Conservation (phyloP, 2,329 filamentous ascomycete species). For the Allantophomopsis cytisporea region DNA sequence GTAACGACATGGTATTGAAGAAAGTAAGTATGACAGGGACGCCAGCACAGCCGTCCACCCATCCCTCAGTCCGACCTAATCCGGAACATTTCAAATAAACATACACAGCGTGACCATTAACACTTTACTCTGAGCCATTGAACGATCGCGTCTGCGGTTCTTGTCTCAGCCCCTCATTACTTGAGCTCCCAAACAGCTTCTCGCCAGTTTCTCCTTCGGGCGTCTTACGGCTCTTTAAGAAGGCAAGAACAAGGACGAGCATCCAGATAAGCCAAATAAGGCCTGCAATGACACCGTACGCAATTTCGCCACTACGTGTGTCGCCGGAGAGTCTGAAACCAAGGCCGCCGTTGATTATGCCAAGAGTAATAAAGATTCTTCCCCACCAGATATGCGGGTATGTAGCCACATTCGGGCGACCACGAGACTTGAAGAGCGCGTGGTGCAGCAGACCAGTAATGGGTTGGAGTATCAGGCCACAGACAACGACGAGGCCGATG, state of each 20-base stretch:
- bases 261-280: constrained; percentile 34
- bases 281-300: constrained; percentile 41
- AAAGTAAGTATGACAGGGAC: too few relatives aligned
- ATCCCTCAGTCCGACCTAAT: too few relatives aligned
- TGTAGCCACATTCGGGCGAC: constrained; percentile 34
- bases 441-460: constrained; percentile 44
- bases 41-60: too few relatives aligned
- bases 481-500: constrained; percentile 43
- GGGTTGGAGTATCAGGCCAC: constrained; percentile 47
- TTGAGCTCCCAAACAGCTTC: not conserved
- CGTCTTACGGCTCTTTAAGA: not conserved
- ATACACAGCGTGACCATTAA: too few relatives aligned
- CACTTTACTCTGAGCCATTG: too few relatives aligned
- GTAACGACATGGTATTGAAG: too few relatives aligned
- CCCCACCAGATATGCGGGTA: constrained; percentile 50
- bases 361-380: constrained; percentile 39
- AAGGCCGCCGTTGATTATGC: constrained; percentile 50
- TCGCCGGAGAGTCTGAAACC: constrained; percentile 37
- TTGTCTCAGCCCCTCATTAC: not conserved
- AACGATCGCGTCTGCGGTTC: too few relatives aligned
- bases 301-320: constrained; percentile 26
- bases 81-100: too few relatives aligned
- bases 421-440: constrained; percentile 26
- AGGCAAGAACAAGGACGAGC: constrained; percentile 12
- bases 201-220: not conserved